phyloP scores from a whole-genome alignment of 345 rosid species.

The Lumnitzera racemosa region DNA sequence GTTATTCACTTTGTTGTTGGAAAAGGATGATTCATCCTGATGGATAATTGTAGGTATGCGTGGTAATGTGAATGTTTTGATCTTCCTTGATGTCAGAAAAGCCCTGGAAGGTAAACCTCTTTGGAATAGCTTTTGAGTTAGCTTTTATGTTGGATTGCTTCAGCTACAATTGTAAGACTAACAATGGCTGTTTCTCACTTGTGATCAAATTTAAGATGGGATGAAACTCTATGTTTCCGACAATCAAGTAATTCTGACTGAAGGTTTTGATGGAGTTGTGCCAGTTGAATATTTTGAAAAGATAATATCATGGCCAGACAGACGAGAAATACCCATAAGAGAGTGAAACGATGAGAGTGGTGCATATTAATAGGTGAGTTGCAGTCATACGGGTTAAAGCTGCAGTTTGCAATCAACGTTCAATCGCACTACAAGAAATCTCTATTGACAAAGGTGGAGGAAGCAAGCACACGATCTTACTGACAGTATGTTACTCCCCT shows the following conservation, averaged over 20 bases:
- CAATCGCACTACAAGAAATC: too few relatives aligned
- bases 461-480: too few relatives aligned
- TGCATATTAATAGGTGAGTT: background rate
- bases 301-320: conserved; percentile 79
- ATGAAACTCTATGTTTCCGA: conserved; percentile 82
- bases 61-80: conserved; percentile 53
- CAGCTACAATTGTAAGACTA: too few relatives aligned
- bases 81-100: conserved; percentile 65
- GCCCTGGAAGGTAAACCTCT: conserved; percentile 63
- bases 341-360: background rate
- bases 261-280: conserved; percentile 80
- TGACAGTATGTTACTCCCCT: too few relatives aligned
- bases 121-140: background rate
- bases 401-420: too few relatives aligned
- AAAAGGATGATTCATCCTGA: too few relatives aligned
- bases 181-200: background rate
- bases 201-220: conserved; percentile 40
- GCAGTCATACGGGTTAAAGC: too few relatives aligned
- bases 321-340: conserved; percentile 25
- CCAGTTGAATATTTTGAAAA: conserved; percentile 62
- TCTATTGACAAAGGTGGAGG: too few relatives aligned
- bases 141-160: background rate
- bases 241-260: conserved; percentile 78
- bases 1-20: too few relatives aligned
- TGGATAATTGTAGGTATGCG: conserved; percentile 61